Evolutionary conservation across 257 asterid genomes (phyloP).

Genomic region (Jasminum sambac): DNA sequence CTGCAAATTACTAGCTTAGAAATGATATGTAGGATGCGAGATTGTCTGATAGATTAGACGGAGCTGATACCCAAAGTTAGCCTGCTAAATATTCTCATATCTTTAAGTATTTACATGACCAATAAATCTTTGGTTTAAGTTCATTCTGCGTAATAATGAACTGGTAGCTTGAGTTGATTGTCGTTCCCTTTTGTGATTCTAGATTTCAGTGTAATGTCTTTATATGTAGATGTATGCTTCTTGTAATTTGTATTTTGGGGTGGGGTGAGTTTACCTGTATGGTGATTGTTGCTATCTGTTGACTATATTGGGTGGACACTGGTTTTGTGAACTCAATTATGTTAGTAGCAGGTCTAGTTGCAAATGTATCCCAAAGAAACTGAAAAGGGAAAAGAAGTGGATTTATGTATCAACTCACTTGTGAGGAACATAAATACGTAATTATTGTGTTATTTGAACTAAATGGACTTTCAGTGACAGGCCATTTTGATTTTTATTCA

Average conservation of each 20-base stretch:
- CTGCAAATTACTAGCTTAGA: background rate
- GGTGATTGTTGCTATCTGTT: background rate
- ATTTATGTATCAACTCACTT: background rate
- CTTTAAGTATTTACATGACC: background rate
- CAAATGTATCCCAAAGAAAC: background rate
- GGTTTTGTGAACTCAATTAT: background rate
- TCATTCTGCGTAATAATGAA: background rate
- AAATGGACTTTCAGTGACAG: background rate
- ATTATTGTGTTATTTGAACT: background rate
- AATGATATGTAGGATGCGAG: background rate
- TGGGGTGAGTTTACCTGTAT: conserved; percentile 5
- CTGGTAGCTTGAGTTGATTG: conserved; percentile 10
- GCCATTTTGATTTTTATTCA: background rate
- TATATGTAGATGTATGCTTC: background rate
- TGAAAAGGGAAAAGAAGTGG: background rate
- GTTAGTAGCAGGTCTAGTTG: background rate
- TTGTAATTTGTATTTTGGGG: background rate
- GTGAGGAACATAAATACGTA: background rate
- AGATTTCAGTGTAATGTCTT: conserved; percentile 12
- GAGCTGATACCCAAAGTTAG: conserved; percentile 16
- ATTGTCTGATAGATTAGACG: background rate
- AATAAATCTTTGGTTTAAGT: background rate
- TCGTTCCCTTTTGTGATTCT: background rate
- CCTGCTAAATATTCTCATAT: background rate
- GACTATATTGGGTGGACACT: background rate